Percentiles rank a stretch among this genome's conserved stretches.
These are phyloP conservation scores for Monosporozyma aquatica DNA, from an alignment of 805 yeast genomes.

Conservation along the genomic window DNA sequence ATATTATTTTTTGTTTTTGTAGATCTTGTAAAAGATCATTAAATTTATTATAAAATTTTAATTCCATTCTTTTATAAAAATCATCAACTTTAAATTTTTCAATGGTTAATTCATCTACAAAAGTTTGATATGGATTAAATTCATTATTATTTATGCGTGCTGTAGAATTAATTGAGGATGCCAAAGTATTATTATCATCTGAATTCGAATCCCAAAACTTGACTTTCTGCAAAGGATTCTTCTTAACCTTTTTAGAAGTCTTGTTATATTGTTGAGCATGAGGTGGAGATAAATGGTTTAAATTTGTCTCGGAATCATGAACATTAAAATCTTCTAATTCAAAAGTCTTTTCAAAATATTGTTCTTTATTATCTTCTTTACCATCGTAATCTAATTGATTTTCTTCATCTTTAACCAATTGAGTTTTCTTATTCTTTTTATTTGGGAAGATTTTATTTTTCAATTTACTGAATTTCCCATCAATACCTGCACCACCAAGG, in stretches of 20 bases:
- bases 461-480: conserved; percentile 1
- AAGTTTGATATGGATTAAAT: conserved; percentile 35
- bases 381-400: not conserved
- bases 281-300: no score
- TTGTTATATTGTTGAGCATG: not conserved
- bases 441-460: not conserved
- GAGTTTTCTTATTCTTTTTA: not conserved
- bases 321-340: conserved; percentile 22
- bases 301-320: not conserved
- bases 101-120: conserved; percentile 36
- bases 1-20: conserved; percentile 28
- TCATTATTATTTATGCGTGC: no score
- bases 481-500: not conserved
- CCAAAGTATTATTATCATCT: conserved; percentile 19
- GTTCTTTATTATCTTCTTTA: not conserved
- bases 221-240: conserved; percentile 10
- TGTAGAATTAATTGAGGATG: not conserved
- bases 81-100: conserved; percentile 46
- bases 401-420: not conserved
- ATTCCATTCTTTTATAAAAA: conserved; percentile 42
- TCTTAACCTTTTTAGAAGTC: not conserved
- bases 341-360: conserved; percentile 13
- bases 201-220: conserved; percentile 12
- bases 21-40: conserved; percentile 42
- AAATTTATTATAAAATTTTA: conserved; percentile 37